Evolutionary conservation across 2,329 filamentous ascomycete genomes (phyloP).

Genomic region (Dactylellina cionopaga): DNA sequence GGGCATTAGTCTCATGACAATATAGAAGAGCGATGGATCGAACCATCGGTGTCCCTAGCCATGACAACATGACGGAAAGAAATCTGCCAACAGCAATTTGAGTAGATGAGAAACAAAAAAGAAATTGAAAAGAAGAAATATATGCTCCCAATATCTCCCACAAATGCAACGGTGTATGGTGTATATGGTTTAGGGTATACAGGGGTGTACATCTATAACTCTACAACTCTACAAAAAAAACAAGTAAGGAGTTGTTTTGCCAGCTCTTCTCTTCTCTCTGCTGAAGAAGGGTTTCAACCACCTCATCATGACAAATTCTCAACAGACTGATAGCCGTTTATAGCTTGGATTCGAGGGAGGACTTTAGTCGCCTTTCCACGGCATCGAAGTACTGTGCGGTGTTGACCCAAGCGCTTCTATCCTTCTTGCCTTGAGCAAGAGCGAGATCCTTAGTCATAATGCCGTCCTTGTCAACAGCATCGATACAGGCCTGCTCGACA

Average conservation of each 20-base stretch:
- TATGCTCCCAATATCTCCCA: constrained; percentile 20
- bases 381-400: constrained; percentile 91
- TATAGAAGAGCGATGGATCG: too few relatives aligned
- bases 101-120: not conserved
- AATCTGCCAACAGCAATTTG: not conserved
- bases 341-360: constrained; percentile 79
- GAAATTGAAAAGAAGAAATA: not conserved
- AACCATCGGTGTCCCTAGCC: too few relatives aligned
- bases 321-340: constrained; percentile 60
- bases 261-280: not conserved
- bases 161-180: constrained; percentile 31
- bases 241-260: not conserved
- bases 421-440: constrained; percentile 89
- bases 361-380: constrained; percentile 89
- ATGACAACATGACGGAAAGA: not conserved
- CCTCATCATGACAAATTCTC: not conserved
- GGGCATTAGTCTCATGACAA: not conserved
- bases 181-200: constrained; percentile 6
- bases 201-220: constrained; percentile 39
- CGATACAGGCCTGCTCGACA: constrained; percentile 90
- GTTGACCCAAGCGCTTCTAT: constrained; percentile 85
- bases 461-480: constrained; percentile 90
- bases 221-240: constrained; percentile 20
- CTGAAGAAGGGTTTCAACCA: not conserved
- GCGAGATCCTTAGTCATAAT: constrained; percentile 99